Evolutionary conservation across 2,329 filamentous ascomycete genomes (phyloP), one percentile per base, ranked within the genome.

Genomic region (Tolypocladium nubicola): DNA sequence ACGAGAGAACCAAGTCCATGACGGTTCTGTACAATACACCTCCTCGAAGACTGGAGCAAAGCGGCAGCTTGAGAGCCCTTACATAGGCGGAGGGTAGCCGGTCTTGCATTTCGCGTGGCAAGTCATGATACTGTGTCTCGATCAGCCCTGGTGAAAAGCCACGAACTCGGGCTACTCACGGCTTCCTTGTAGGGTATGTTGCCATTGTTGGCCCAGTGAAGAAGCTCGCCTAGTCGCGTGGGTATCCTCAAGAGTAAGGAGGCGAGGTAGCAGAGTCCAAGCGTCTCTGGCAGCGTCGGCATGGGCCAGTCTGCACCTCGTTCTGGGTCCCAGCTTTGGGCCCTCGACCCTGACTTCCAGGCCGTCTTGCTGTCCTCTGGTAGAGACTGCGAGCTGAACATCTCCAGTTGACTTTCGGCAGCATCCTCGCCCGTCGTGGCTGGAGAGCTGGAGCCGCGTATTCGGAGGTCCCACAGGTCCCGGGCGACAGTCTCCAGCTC

Each of bases 391-490:
- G 73, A 75, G 62, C 73, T 75, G 63, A 74, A 76, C 52, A 73
- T 62, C 37, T 71, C 69, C 53, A 67, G 62, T 52, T 67, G 67
- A 52, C 57, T 66, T 26, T 67, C 68, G 47, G 61, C 59, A 10
- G 61, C 55, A 26, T 61, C 61, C 16, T 67, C 64, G 23, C 67
- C 55, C 1, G 49, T 49, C 49, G 65, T 45, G 16, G 71, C 62
- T 67, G 72, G 52, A 71, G 75, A 39, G 61, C 76, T 63, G 70
- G 67, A 73, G 23, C 73, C 73, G 41, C 80, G 73, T 2, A 79
- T 75, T 6, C 90, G 83, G 54, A 97, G 74, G 55, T 86, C 79
- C 93, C 94, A 99, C 16, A 99, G 79, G 68, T 96, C 91, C 58
- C 85, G 83, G 6, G 95, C 84, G 11, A 96, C 78, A 9, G 76